phyloP scores from a whole-genome alignment of 2,329 filamentous ascomycete genomes.

The Exserohilum rostratum region DNA sequence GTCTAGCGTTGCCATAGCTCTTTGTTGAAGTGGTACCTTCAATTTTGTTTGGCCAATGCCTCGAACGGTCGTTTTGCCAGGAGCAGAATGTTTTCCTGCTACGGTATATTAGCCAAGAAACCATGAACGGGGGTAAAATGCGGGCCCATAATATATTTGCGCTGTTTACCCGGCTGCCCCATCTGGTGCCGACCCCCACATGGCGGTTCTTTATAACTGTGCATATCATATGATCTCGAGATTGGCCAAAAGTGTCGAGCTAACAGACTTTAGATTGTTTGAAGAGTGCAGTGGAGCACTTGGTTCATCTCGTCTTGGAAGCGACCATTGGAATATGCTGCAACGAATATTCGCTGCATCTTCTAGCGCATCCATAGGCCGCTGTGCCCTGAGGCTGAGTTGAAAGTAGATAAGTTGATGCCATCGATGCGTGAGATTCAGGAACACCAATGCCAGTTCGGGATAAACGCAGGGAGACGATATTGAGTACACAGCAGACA shows the following conservation, averaged over 20 bases:
- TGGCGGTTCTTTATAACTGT: conserved; percentile 2
- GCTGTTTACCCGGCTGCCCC: conserved; percentile 24
- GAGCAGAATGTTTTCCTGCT: conserved; percentile 10
- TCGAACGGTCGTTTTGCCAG: conserved; percentile 13
- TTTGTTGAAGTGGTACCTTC: conserved; percentile 1
- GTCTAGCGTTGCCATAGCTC: conserved; percentile 1
- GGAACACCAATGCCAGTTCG: not conserved
- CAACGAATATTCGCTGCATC: conserved; percentile 21
- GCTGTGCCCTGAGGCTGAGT: conserved; percentile 21
- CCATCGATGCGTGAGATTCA: not conserved
- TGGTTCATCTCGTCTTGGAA: conserved; percentile 12
- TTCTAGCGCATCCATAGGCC: conserved; percentile 20
- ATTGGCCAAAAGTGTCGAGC: conserved; percentile 11
- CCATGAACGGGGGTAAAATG: conserved; percentile 8
- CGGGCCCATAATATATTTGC: conserved; percentile 13
- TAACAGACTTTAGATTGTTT: conserved; percentile 16
- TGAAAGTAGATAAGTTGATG: conserved; percentile 7
- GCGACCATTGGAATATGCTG: conserved; percentile 13
- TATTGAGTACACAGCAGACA: not conserved
- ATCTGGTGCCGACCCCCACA: conserved; percentile 7
- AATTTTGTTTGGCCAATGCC: conserved; percentile 1
- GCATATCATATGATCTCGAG: not conserved
- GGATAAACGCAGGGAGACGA: not conserved
- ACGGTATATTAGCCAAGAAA: conserved; percentile 25
- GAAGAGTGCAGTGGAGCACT: conserved; percentile 7